Conservation (phyloP, 805 yeast species). For the Wickerhamiella hasegawae region DNA sequence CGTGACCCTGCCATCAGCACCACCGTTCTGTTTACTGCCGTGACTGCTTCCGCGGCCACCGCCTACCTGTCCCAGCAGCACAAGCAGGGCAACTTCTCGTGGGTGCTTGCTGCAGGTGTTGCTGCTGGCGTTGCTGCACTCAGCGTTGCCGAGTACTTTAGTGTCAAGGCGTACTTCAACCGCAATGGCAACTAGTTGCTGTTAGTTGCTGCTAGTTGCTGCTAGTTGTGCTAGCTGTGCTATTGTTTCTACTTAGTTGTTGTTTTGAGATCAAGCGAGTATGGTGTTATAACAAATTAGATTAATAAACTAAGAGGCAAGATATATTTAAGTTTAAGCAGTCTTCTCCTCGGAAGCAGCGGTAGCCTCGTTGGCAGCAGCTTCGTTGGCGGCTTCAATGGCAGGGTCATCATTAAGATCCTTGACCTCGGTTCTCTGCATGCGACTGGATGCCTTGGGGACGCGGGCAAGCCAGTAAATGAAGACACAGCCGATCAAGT, state of each 20-base stretch:
- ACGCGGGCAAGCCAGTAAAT: conserved; percentile 13
- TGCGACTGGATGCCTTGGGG: conserved; percentile 1
- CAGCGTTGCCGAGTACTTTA: conserved; percentile 16
- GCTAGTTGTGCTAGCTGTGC: too few relatives aligned
- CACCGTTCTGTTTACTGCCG: conserved; percentile 16
- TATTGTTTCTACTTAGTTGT: too few relatives aligned
- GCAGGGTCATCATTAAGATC: conserved; percentile 4
- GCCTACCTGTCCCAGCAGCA: conserved; percentile 18
- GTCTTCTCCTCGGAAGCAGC: too few relatives aligned
- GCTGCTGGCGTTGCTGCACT: conserved; percentile 16
- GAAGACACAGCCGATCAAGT: conserved; percentile 23
- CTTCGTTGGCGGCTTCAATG: neutral
- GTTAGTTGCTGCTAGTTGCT: too few relatives aligned
- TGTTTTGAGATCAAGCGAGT: too few relatives aligned
- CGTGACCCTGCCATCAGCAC: conserved; percentile 17
- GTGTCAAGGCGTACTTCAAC: conserved; percentile 17
- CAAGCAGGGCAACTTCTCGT: conserved; percentile 14
- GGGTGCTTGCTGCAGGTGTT: conserved; percentile 13
- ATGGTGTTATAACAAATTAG: too few relatives aligned
- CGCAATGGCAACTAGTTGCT: conserved; percentile 4
- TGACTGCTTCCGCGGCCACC: conserved; percentile 18
- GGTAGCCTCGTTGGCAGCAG: neutral
- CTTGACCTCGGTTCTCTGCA: conserved; percentile 2
- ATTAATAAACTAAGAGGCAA: too few relatives aligned
- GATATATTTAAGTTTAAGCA: neutral